These are phyloP conservation scores for Petrea volubilis DNA, from an alignment of 257 asterid species.

Conservation along the genomic window DNA sequence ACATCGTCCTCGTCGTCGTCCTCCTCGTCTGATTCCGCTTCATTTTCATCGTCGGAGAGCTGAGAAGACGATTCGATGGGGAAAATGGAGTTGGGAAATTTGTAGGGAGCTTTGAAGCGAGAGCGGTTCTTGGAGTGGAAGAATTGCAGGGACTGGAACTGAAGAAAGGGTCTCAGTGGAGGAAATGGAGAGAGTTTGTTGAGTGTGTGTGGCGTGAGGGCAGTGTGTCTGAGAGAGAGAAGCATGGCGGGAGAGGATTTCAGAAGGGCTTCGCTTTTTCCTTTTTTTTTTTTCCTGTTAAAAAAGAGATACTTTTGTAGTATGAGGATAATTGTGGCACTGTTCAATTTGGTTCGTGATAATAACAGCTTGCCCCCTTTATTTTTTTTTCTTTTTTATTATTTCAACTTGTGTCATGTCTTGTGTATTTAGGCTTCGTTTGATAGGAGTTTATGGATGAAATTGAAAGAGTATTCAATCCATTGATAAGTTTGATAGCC, in stretches of 20 bases:
- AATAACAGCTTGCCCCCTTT: background rate
- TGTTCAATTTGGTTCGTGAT: background rate
- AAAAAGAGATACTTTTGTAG: background rate
- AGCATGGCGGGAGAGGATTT: conserved; percentile 76
- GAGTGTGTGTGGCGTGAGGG: background rate
- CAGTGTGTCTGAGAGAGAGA: conserved; percentile 22
- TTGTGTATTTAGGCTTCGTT: too few relatives aligned
- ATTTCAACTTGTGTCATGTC: too few relatives aligned
- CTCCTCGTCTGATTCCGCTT: conserved; percentile 49
- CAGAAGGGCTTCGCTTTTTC: background rate
- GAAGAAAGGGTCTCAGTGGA: conserved; percentile 33
- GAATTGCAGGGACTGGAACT: conserved; percentile 32
- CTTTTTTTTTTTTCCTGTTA: background rate
- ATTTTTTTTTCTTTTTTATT: too few relatives aligned
- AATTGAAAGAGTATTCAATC: too few relatives aligned
- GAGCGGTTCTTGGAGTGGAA: conserved; percentile 16
- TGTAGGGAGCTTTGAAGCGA: conserved; percentile 30
- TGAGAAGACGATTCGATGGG: conserved; percentile 59
- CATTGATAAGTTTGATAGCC: too few relatives aligned
- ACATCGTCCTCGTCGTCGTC: conserved; percentile 60
- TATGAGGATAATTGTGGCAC: background rate
- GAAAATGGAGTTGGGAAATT: conserved; percentile 41
- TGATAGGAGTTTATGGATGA: too few relatives aligned
- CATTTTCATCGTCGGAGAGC: conserved; percentile 57
- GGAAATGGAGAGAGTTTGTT: conserved; percentile 33